Base-by-base conservation (phyloP, 208 protist genomes). In the Trypanosoma vivax region DNA sequence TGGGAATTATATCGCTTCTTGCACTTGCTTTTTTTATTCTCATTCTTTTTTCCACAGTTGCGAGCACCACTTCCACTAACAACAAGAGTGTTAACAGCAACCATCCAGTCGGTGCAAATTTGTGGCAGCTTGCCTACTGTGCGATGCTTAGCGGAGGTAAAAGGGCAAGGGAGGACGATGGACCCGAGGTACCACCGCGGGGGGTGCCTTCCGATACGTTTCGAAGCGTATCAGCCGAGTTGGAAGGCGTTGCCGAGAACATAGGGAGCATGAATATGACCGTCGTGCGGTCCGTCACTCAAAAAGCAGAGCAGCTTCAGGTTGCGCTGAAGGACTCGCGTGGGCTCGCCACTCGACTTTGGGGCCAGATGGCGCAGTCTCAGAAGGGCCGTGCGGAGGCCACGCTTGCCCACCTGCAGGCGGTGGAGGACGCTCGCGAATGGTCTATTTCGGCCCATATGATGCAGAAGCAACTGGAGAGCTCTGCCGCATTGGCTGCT, bases 221-320 rank as follows among this genome's bases (percentile, higher is more conserved):
- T 28, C 48, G 41, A 13, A 30, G 45, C 19, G 50, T 66, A 42
- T 50, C 70, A 2, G 29, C 24, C 4, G 55, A 67, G 11, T 18
- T 71, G 4, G 60, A 59, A 3, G 35, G 40, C n/a, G 52, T 66
- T 39, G 35, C 59, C 3, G 38, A 50, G 3, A 57, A 40, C 31
- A 42, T 77, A 0, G 53, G 50, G 23, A 50, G 31, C 7, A 60
- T 72, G 24, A 77, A 72, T 33, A 38, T 54, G 2, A 56, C 57
- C 24, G 62, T 77, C 29, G 46, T 77, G 21, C 54, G 43, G 31
- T 54, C 51, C 0, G 46, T 58, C 1, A n/a, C 54, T 11, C 35
- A 54, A 16, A 59, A 60, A 5, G 53, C 59, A 7, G 59, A 71
- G 62, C 60, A 75, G 5, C 43, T 66, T 2, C 25, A 61, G 49